Conservation (phyloP, 257 asterid genomes). For the Nicotiana noctiflora region DNA sequence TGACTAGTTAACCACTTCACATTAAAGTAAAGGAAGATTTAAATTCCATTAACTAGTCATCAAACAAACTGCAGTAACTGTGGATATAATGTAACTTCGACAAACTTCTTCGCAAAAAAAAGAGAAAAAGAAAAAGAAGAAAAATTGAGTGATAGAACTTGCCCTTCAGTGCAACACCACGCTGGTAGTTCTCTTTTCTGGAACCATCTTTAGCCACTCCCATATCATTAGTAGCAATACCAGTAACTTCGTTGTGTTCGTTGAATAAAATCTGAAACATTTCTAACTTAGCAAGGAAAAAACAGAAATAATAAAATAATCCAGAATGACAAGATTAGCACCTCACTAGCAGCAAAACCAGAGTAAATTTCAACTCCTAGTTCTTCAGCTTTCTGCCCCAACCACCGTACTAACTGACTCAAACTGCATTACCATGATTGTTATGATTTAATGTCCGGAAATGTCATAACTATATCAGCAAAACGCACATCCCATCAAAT, state of each 20-base stretch:
- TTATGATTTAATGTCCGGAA: slow-evolving; percentile 14
- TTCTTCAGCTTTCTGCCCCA: slow-evolving; percentile 95
- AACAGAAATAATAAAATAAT: slow-evolving; percentile 5
- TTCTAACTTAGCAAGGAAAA: slow-evolving; percentile 10
- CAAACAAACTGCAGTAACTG: neutral
- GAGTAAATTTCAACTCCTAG: slow-evolving; percentile 96
- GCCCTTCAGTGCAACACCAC: slow-evolving; percentile 90
- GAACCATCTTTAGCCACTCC: slow-evolving; percentile 92
- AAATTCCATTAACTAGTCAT: neutral
- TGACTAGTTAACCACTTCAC: neutral
- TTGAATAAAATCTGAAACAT: slow-evolving; percentile 60
- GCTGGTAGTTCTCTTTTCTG: slow-evolving; percentile 72
- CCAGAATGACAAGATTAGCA: slow-evolving; percentile 16
- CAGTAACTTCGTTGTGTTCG: slow-evolving; percentile 57
- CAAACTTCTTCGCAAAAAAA: neutral
- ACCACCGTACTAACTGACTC: slow-evolving; percentile 92
- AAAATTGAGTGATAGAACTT: slow-evolving; percentile 20
- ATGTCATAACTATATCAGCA: neutral
- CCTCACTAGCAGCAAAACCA: slow-evolving; percentile 99
- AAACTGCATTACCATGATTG: slow-evolving; percentile 46
- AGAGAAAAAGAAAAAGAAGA: neutral
- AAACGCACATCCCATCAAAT: neutral
- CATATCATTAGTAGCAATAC: slow-evolving; percentile 96
- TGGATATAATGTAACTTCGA: neutral
- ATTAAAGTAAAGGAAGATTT: neutral